Base-by-base conservation (phyloP, 129 eudicot species). In the Logfia minima region DNA sequence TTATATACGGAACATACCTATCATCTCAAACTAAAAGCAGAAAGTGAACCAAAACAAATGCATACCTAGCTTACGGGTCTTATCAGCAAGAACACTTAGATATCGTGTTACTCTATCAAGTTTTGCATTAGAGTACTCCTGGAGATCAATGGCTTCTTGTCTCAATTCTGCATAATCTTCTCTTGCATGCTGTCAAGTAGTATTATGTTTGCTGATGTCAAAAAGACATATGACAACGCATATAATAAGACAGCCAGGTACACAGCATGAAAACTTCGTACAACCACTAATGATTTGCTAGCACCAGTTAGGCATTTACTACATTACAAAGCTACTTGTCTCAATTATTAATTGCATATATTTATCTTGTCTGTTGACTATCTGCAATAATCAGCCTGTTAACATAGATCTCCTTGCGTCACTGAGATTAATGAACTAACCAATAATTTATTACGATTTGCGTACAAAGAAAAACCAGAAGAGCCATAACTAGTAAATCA, bases 11-110 rank as follows among this genome's bases (percentile, higher is more conserved):
- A 53, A 24, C 8, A 53, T 56, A 66, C 55, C 29, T 52, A 64
- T 35, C 78, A 6, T 80, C 8, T 34, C 7, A 39, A 65, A 62
- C 10, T 7, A 35, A 80, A 52, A 61, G 17, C 28, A 71, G 60
- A 45, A 74, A 67, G 24, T 68, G 32, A 59, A 75, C 34, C 24
- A 62, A 64, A 80, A 72, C 14, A 58, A 21, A 22, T 77, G 37
- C 91, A 71, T 84, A 89, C 99, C 99, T 88, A 94, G 84, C 82
- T 89, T 91, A 63, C 93, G 97, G 74, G 96, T 77, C 84, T 91
- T 95, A 74, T 91, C 90, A 78, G 97, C 96, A 95, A 95, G 97
- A 78, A 86, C 94, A 65, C 97, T 96, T 48, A 95, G 84, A 86
- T 95, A 88, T n/a, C 96, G 88, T 62, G 96, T 86, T 70, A 86